Conservation (phyloP, 768 basidiomycete genomes). For the Suillus luteus region DNA sequence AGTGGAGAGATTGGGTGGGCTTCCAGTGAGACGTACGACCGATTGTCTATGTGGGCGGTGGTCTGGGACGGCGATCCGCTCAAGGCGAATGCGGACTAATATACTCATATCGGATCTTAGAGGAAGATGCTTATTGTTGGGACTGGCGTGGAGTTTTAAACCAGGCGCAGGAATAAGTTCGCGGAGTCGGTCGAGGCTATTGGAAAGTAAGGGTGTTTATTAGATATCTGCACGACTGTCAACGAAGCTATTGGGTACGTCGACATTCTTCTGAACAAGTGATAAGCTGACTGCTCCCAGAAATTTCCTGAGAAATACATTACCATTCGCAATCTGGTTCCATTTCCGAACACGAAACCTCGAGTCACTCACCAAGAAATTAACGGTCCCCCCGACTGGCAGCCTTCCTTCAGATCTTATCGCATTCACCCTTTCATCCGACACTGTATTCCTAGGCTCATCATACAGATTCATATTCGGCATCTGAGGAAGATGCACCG, state of each 20-base stretch:
- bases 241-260: constrained; percentile 63
- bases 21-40: constrained; percentile 38
- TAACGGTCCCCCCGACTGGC: constrained; percentile 36
- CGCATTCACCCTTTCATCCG: constrained; percentile 47
- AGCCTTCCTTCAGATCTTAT: constrained; percentile 54
- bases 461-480: constrained; percentile 50
- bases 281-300: constrained; percentile 31
- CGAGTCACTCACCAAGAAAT: constrained; percentile 37
- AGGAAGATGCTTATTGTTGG: constrained; percentile 49
- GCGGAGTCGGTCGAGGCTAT: constrained; percentile 50
- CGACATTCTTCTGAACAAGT: neutral
- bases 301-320: constrained; percentile 75
- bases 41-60: constrained; percentile 39
- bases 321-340: constrained; percentile 52
- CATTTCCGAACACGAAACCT: constrained; percentile 43
- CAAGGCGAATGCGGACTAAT: neutral
- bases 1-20: constrained; percentile 49
- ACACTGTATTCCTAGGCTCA: constrained; percentile 62
- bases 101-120: constrained; percentile 15
- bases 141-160: constrained; percentile 61
- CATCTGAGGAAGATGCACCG: constrained; percentile 35
- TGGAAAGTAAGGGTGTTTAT: constrained; percentile 28
- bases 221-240: constrained; percentile 43
- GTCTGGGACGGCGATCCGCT: constrained; percentile 63
- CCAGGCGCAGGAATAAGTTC: constrained; percentile 63